Evolutionary conservation across 768 basidiomycete genomes (phyloP).

Genomic region (Tulasnella sp.): DNA sequence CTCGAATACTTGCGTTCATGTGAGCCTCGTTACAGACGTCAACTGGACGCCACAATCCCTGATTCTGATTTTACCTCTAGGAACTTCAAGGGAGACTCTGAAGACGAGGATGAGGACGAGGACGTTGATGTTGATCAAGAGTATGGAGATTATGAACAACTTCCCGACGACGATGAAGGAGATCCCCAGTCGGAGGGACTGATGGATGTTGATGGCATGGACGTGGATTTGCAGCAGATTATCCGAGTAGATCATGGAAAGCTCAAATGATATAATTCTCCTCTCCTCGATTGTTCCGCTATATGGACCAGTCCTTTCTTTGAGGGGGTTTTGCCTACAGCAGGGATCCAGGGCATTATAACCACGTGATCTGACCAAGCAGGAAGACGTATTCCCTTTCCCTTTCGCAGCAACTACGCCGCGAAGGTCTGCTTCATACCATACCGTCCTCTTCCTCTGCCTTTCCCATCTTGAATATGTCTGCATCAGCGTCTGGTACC

Average conservation of each 20-base stretch:
- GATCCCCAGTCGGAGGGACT: conserved; percentile 1
- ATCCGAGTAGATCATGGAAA: conserved; percentile 6
- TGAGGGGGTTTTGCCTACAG: not conserved
- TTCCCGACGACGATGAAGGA: conserved; percentile 1
- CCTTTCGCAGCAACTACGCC: conserved; percentile 3
- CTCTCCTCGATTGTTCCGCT: not conserved
- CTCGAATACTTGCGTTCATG: conserved; percentile 14
- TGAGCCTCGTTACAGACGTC: not conserved
- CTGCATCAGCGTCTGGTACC: not conserved
- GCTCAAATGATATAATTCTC: not conserved
- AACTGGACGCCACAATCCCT: not conserved
- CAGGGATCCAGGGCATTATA: not conserved
- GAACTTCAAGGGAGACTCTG: conserved; percentile 14
- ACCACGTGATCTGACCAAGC: not conserved
- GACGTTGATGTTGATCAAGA: conserved; percentile 2
- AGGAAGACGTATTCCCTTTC: conserved; percentile 1
- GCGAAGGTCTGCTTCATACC: not conserved
- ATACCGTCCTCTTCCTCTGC: not conserved
- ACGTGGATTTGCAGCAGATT: conserved; percentile 2
- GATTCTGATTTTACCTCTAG: not conserved
- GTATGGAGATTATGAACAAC: conserved; percentile 1
- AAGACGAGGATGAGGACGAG: conserved; percentile 13
- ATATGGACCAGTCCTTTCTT: not conserved
- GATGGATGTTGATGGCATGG: not conserved
- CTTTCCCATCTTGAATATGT: not conserved